Evolutionary conservation across 2,329 filamentous ascomycete genomes (phyloP), one percentile per base, ranked within the genome.

Genomic region (Fusarium xyrophilum): DNA sequence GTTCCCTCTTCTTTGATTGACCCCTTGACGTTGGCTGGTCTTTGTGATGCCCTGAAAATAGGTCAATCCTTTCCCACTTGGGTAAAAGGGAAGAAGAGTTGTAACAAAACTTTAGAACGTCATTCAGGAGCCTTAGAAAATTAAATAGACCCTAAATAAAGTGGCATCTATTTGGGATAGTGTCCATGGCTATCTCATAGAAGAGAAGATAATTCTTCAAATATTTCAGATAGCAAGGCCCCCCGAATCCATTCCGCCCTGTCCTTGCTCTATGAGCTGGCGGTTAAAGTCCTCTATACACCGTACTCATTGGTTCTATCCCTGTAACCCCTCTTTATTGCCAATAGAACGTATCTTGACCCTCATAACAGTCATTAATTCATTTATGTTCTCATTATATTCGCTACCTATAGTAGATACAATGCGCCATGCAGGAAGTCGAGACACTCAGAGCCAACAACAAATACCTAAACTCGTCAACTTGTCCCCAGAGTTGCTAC

Each of bases 401-500:
- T 25, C 2, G 7, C 9, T 25, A n/a, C 30, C 21, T n/a, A 51
- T 17, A 27, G 47, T 39, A 21, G 14, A 39, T 12, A 10, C 36
- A 44, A 53, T 50, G 46, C 21, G 5, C 27, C 10, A 32, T 19
- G 14, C 10, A 8, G 21, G 33, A 32, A n/a, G 15, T 5, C 35
- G 7, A 7, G 23, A 36, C 13, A 4, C 23, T 6, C 46, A 50
- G 32, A 38, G 13, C 36, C 44, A 63, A 33, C 35, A 35, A 25
- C 25, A 17, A 7, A 50, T 13, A 36, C 39, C 54, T 27, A 35
- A 28, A 23, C 47, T 70, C 30, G 17, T 15, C 19, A 33, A 54
- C 43, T 36, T 63, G 7, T 60, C 63, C 8, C 32, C 42, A 14
- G 63, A 70, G 23, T n/a, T 70, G 11, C 33, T 71, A 10, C 17